phyloP scores from a whole-genome alignment of 306 rosid genomes.

The Cucurbita ficifolia region DNA sequence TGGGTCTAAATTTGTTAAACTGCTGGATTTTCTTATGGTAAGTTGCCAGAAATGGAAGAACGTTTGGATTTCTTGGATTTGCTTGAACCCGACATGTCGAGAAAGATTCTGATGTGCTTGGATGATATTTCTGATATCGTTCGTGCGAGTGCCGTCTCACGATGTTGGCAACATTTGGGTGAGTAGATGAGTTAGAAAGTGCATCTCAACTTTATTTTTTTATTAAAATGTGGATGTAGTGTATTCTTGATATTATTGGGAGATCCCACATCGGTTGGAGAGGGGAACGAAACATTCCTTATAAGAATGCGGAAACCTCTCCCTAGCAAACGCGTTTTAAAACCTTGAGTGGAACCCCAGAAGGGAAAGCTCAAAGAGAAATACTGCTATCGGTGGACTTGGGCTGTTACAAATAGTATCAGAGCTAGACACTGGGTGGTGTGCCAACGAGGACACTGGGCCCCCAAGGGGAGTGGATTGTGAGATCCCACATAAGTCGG shows the following conservation, averaged over 20 bases:
- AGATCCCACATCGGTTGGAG: neutral
- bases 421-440: no score
- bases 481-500: no score
- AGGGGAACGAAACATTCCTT: no score
- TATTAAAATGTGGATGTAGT: neutral
- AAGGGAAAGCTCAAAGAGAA: no score
- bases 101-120: constrained; percentile 34
- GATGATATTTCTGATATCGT: constrained; percentile 53
- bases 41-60: constrained; percentile 21
- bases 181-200: constrained; percentile 17
- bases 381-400: no score
- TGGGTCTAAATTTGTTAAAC: constrained; percentile 27
- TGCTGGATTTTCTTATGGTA: constrained; percentile 9
- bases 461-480: no score
- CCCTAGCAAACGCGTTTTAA: no score
- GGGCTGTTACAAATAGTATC: no score
- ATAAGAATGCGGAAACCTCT: no score
- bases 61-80: constrained; percentile 30
- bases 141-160: constrained; percentile 47
- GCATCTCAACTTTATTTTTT: neutral
- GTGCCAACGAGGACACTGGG: no score
- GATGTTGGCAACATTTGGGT: constrained; percentile 51
- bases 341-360: no score
- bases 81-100: constrained; percentile 39
- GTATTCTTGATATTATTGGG: neutral